phyloP scores from a whole-genome alignment of 192 early-diverging fungal species.

The Gigaspora rosea region DNA sequence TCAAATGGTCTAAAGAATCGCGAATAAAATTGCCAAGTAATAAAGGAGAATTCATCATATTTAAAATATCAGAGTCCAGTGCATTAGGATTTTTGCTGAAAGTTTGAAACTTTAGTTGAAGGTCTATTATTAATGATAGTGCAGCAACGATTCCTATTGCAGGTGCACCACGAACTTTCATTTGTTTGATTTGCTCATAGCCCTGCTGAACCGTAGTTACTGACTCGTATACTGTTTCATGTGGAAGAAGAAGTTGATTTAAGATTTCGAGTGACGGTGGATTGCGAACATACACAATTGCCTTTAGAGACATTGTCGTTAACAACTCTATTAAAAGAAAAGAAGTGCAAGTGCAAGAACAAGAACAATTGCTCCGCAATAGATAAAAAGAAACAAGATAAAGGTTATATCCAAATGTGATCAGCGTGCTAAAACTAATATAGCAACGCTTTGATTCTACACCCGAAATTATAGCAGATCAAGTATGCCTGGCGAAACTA shows the following conservation, averaged over 20 bases:
- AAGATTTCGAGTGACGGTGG: constrained; percentile 68
- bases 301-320: constrained; percentile 45
- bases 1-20: constrained; percentile 71
- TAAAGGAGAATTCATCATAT: not conserved
- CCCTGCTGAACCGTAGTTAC: constrained; percentile 66
- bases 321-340: too few relatives aligned
- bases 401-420: too few relatives aligned
- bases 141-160: constrained; percentile 98
- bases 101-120: constrained; percentile 36
- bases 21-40: constrained; percentile 55
- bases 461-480: too few relatives aligned
- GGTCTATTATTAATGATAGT: constrained; percentile 83
- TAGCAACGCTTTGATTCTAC: too few relatives aligned
- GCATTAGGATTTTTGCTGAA: constrained; percentile 25
- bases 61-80: constrained; percentile 1
- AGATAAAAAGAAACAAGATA: too few relatives aligned
- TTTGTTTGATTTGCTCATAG: constrained; percentile 86
- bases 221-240: constrained; percentile 73
- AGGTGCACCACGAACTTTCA: constrained; percentile 93
- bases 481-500: too few relatives aligned
- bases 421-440: too few relatives aligned
- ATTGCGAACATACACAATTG: constrained; percentile 55
- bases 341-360: too few relatives aligned
- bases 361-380: too few relatives aligned
- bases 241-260: constrained; percentile 92